A percentile compares a stretch with the other conserved stretches of the same genome.
Evolutionary conservation across 495 filamentous ascomycete species (phyloP).

Genomic region (Daldinia childiae): DNA sequence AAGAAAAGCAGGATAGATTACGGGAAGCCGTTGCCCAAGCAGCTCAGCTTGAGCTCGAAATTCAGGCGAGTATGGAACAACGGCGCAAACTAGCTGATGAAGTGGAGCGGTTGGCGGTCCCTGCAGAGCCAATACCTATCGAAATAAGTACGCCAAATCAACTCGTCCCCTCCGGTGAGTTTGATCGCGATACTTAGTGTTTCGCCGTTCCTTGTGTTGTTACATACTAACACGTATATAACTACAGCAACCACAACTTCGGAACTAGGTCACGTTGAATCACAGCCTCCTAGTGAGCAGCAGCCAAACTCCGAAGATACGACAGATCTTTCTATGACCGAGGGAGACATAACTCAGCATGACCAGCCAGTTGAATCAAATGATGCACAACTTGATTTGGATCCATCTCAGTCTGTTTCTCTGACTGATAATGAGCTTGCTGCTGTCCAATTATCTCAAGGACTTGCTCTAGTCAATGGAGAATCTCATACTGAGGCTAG

Average conservation of each 20-base stretch:
- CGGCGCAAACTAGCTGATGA: slow-evolving; percentile 63
- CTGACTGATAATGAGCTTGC: not conserved
- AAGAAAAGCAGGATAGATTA: slow-evolving; percentile 61
- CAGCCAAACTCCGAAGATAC: not conserved
- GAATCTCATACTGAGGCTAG: not conserved
- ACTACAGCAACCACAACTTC: not conserved
- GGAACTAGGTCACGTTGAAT: not conserved
- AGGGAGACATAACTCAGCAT: slow-evolving; percentile 6
- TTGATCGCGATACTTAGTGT: not conserved
- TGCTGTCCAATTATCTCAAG: not conserved
- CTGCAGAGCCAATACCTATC: slow-evolving; percentile 45
- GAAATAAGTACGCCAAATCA: slow-evolving; percentile 43
- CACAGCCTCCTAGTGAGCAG: slow-evolving; percentile 10
- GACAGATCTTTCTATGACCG: slow-evolving; percentile 16
- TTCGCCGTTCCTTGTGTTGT: not conserved
- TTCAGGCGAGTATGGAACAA: slow-evolving; percentile 57
- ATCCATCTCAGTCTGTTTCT: not conserved
- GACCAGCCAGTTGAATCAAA: slow-evolving; percentile 3
- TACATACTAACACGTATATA: slow-evolving; percentile 16
- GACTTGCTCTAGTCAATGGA: not conserved
- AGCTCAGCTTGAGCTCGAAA: slow-evolving; percentile 65
- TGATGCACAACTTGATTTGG: not conserved
- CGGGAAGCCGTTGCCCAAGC: slow-evolving; percentile 66
- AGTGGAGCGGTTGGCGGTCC: slow-evolving; percentile 61
- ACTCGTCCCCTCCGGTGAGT: slow-evolving; percentile 12